Evolutionary conservation across 352 stramenopile species (phyloP).

Genomic region (Globisporangium nagaii): DNA sequence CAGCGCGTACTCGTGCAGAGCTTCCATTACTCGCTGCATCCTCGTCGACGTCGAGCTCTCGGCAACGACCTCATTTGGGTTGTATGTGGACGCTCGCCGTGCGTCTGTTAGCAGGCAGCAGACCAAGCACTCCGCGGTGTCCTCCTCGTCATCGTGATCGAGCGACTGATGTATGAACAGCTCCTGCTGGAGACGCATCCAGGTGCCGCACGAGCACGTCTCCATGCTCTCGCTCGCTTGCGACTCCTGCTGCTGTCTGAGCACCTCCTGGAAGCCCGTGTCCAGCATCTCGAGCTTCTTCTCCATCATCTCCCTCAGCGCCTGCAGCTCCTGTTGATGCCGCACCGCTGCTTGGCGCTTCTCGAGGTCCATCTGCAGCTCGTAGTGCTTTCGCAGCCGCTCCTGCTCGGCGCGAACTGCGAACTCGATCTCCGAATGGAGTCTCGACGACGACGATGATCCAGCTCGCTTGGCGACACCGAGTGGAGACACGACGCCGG

Average conservation of each 20-base stretch:
- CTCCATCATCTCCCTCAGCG: constrained; percentile 16
- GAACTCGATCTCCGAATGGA: constrained; percentile 46
- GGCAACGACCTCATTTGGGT: neutral
- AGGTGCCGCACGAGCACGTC: constrained; percentile 11
- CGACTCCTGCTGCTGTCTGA: neutral
- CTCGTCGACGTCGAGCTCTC: neutral
- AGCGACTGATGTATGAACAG: constrained; percentile 12
- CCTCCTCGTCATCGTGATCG: neutral
- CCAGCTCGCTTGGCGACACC: too few species aligned
- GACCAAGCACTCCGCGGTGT: constrained; percentile 6
- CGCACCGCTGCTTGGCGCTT: constrained; percentile 19
- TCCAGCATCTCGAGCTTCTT: constrained; percentile 63
- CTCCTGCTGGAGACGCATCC: constrained; percentile 13
- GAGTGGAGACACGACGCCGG: neutral
- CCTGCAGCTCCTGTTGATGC: constrained; percentile 16
- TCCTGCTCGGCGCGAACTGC: constrained; percentile 35
- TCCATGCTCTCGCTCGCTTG: neutral
- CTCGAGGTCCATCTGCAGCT: constrained; percentile 24
- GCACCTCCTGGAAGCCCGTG: constrained; percentile 22
- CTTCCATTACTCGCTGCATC: constrained; percentile 1
- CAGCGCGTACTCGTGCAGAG: constrained; percentile 7
- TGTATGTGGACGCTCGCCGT: neutral
- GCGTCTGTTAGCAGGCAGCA: constrained; percentile 9
- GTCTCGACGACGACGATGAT: constrained; percentile 10
- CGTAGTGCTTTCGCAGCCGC: constrained; percentile 34